These are phyloP conservation scores for Backusella luteola DNA, from an alignment of 192 early-diverging fungal species.

Conservation along the genomic window DNA sequence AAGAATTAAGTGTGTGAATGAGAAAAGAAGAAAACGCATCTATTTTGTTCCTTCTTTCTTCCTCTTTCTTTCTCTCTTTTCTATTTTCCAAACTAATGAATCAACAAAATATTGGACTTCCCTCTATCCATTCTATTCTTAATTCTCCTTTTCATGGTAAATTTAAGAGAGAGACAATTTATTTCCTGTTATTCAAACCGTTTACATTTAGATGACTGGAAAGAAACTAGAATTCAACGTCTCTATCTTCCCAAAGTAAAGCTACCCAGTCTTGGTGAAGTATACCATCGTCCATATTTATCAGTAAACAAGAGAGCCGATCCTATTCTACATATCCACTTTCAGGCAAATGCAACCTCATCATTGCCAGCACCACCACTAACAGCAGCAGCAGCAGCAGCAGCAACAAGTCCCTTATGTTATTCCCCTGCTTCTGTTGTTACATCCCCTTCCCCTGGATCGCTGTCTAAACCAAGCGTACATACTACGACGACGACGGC, in stretches of 20 bases:
- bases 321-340: slow-evolving; percentile 2
- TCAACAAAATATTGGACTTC: not conserved
- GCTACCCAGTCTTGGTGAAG: not conserved
- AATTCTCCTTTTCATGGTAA: not conserved
- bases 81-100: not conserved
- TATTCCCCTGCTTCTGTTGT: not conserved
- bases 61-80: not conserved
- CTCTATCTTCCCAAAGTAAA: not conserved
- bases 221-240: not conserved
- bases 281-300: not conserved
- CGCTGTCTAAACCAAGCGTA: slow-evolving; percentile 1
- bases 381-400: not conserved
- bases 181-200: too few relatives aligned
- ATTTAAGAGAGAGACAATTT: not conserved
- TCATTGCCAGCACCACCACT: not conserved
- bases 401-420: not conserved
- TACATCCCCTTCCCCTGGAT: not conserved
- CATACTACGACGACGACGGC: not conserved
- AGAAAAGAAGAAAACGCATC: too few relatives aligned
- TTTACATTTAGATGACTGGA: not conserved
- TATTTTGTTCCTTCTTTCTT: not conserved
- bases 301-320: slow-evolving; percentile 1
- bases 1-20: too few relatives aligned
- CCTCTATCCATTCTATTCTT: slow-evolving; percentile 17
- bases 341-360: not conserved